Conservation (phyloP, 192 early-diverging fungal species). For the Pilobolus umbonatus region DNA sequence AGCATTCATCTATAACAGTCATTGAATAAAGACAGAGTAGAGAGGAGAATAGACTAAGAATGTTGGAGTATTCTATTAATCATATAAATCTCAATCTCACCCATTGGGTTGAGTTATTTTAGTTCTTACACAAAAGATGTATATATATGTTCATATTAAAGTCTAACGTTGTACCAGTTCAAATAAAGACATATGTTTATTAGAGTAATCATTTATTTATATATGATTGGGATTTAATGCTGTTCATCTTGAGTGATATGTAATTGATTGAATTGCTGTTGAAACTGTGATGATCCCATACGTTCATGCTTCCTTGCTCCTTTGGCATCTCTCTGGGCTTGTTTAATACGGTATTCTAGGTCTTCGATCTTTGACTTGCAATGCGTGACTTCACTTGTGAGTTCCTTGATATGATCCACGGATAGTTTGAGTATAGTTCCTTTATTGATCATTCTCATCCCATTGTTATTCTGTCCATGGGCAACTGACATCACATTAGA, state of each 20-base stretch:
- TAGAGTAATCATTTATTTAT: too few species aligned
- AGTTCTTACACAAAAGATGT: too few species aligned
- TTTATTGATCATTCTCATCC: conserved; percentile 21
- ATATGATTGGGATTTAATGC: too few species aligned
- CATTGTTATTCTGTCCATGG: conserved; percentile 3
- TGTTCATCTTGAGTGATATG: conserved; percentile 10
- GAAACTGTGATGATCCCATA: conserved; percentile 25
- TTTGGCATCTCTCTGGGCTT: conserved; percentile 18
- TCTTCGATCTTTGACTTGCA: conserved; percentile 24
- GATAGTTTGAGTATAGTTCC: conserved; percentile 29
- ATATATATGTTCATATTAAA: too few species aligned
- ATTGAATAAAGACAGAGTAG: too few species aligned
- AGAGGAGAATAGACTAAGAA: too few species aligned
- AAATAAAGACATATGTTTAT: too few species aligned
- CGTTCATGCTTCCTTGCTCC: conserved; percentile 15
- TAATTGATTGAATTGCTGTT: conserved; percentile 25
- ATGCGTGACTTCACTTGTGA: conserved; percentile 13
- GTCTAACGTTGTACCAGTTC: too few species aligned
- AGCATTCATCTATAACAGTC: too few species aligned
- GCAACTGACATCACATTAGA: conserved; percentile 21
- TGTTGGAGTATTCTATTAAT: too few species aligned
- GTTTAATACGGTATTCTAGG: conserved; percentile 19
- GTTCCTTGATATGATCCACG: conserved; percentile 28
- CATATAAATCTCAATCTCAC: too few species aligned
- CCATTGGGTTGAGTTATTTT: too few species aligned